phyloP scores from a whole-genome alignment of 2,329 filamentous ascomycete species.

The Hyphodiscus sp. region DNA sequence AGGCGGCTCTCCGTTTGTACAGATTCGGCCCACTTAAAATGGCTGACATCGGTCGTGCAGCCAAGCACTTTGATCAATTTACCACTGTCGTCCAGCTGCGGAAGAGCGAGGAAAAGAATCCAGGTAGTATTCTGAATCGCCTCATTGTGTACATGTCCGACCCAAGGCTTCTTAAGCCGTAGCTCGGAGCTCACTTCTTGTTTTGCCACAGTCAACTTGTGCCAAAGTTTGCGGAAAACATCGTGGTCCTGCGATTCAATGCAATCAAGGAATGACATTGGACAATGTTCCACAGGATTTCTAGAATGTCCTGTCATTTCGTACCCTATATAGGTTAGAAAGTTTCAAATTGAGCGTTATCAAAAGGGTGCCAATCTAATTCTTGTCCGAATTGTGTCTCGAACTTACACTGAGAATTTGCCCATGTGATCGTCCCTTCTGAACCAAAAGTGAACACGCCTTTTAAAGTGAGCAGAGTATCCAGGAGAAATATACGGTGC shows the following conservation, averaged over 20 bases:
- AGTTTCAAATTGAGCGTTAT: background rate
- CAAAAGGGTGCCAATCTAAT: background rate
- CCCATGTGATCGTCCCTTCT: constrained; percentile 20
- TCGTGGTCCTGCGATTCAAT: constrained; percentile 59
- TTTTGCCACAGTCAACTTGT: constrained; percentile 52
- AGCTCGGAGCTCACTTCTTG: constrained; percentile 66
- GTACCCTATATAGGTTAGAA: constrained; percentile 36
- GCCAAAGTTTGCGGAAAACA: constrained; percentile 54
- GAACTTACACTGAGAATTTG: constrained; percentile 20
- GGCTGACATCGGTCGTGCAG: constrained; percentile 25
- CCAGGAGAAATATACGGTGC: background rate
- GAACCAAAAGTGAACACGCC: constrained; percentile 20
- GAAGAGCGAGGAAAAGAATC: constrained; percentile 60
- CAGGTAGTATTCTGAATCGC: constrained; percentile 51
- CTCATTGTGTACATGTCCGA: constrained; percentile 52
- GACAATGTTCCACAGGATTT: constrained; percentile 40
- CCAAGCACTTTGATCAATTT: constrained; percentile 55
- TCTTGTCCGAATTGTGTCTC: background rate
- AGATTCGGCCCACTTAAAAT: constrained; percentile 24
- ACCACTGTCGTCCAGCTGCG: constrained; percentile 57
- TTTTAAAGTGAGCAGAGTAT: background rate
- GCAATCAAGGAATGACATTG: constrained; percentile 64
- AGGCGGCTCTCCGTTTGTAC: constrained; percentile 37
- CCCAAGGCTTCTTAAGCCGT: constrained; percentile 48
- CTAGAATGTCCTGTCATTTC: constrained; percentile 60